Evolutionary conservation across 1,284 basidiomycete genomes (phyloP), one percentile per base, ranked within the genome.

Genomic region (Pseudozyma thailandica): DNA sequence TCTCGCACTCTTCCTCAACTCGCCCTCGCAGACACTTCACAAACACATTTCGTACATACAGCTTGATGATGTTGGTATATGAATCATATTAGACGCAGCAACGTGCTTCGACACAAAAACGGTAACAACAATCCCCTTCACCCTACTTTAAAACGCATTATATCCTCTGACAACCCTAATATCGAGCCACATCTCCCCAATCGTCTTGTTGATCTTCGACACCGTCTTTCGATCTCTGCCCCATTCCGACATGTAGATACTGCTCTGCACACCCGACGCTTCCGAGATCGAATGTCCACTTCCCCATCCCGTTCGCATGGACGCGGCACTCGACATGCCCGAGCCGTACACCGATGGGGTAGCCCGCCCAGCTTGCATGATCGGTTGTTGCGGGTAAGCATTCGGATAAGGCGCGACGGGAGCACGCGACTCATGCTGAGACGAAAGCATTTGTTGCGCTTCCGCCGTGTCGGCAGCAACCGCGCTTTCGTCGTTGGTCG

Each of bases 131-230:
- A 42, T 8, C 27, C 33, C 43, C 25, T 28, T 20, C 28, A n/a
- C n/a, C 4, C 28, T 47, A 42, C 6, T 7, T 49, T 35, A 59
- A 21, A 55, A 70, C 33, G 56, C 51, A 33, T 43, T 46, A 20
- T 53, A 49, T 1, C 52, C 69, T 16, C 73, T 49, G 12, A 75
- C 73, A 6, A 75, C 39, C 4, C 73, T 50, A 8, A 75, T 56
- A n/a, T 72, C 70, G 33, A 72, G 31, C 69, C 69, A 75, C 65
- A 75, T 62, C 46, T 61, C 63, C 16, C 76, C 76, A 28, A 74
- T 68, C 13, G 68, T 76, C 72, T 78, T 78, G 56, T 72, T 64
- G 48, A 78, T 60, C 64, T 74, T 76, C 44, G 66, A 55, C 13
- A 75, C 62, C 8, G 64, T 69, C 50, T 72, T 72, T 20, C 70